Evolutionary conservation across 1,284 basidiomycete species (phyloP), one percentile per base, ranked within the genome.

Genomic region (Cryptococcus deneoformans): DNA sequence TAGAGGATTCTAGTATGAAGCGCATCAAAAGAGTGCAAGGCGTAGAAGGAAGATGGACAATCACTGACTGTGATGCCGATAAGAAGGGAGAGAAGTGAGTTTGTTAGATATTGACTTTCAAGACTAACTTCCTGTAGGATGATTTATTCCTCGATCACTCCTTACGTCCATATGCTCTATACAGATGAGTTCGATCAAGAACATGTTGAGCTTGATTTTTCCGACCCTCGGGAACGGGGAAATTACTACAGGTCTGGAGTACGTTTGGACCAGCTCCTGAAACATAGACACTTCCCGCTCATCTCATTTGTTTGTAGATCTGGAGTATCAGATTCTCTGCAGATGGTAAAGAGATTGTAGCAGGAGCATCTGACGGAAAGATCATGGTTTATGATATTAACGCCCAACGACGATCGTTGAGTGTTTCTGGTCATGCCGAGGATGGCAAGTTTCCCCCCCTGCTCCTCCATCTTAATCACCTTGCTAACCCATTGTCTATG

Each of bases 311-410:
- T 53, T 9, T 24, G 14, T 60, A 82, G 78, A 91, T 98, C 56
- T 98, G 90, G 88, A 87, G 90, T 63, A 92, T 96, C 72, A 85
- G 91, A 29, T 99, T 98, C 74, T 96, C 92, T 38, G 92, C 93
- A 11, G 94, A 98, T 69, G 93, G 92, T 0, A 89, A 89, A 56
- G 96, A 99, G 77, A 86, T 98, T 37, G 80, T 86, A 7, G 84
- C 83, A 0, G 84, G 84, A 16, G 81, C 78, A 0, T 66, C 71
- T 34, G 59, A 57, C 7, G 76, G 76, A 10, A 65, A 66, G 67
- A 76, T 79, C 46, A 61, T 75, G 90, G 92, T 96, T 0, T 97
- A 96, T 72, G 95, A 99, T 76, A 83, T 99, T 50, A 79, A 91
- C 61, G 85, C 88, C 3, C 83, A 91, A 62, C 81, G 83, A 58